Conservation (phyloP, 768 basidiomycete species). For the Myochromella boudieri region DNA sequence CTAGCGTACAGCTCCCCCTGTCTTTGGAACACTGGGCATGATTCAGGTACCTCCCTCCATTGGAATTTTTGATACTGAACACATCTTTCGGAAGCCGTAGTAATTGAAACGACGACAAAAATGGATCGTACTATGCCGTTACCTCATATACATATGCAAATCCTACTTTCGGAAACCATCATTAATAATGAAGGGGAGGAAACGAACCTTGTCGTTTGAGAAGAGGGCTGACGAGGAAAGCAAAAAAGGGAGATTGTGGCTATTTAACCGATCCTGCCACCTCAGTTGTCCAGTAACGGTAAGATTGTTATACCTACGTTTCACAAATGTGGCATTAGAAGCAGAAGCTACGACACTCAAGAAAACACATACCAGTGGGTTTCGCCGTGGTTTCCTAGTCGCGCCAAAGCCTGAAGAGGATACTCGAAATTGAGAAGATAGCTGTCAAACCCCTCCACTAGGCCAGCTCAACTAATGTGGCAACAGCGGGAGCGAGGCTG, state of each 20-base stretch:
- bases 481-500: slow-evolving; percentile 51
- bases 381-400: slow-evolving; percentile 68
- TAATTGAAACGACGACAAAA: too few species aligned
- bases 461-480: slow-evolving; percentile 74
- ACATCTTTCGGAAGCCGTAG: too few species aligned
- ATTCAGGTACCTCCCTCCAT: too few species aligned
- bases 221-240: slow-evolving; percentile 71
- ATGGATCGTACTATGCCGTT: too few species aligned
- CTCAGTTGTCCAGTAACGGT: slow-evolving; percentile 53
- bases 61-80: too few species aligned
- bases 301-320: slow-evolving; percentile 70
- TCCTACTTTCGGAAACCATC: too few species aligned
- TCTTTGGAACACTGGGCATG: too few species aligned
- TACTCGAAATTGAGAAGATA: slow-evolving; percentile 82
- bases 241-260: slow-evolving; percentile 74
- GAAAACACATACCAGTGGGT: slow-evolving; percentile 60
- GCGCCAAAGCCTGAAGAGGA: slow-evolving; percentile 45
- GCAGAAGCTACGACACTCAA: background rate
- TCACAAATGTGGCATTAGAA: slow-evolving; percentile 15
- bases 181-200: too few species aligned
- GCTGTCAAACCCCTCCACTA: slow-evolving; percentile 75
- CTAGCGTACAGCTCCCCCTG: too few species aligned
- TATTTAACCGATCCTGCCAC: slow-evolving; percentile 80
- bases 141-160: too few species aligned
- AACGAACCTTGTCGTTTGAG: slow-evolving; percentile 72